Conservation (phyloP, 73 alveolate genomes). For the Loxodes magnus region DNA sequence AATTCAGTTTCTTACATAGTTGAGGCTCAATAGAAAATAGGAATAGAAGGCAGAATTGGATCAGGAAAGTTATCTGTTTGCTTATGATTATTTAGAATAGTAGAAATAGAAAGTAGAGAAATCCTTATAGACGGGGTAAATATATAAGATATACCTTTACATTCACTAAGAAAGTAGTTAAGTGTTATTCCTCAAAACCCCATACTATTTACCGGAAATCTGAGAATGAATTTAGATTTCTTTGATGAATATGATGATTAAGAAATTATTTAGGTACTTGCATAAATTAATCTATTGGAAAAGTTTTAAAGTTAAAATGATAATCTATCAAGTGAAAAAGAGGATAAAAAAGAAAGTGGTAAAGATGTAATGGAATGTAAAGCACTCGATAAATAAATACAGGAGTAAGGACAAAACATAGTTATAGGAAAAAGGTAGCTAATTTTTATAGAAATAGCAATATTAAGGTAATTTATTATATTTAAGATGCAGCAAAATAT, state of each 20-base stretch:
- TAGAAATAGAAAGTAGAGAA: constrained; percentile 19
- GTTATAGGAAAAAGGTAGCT: constrained; percentile 28
- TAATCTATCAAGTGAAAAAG: no score
- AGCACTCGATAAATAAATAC: no score
- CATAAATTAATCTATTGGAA: constrained; percentile 28
- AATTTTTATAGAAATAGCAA: constrained; percentile 7
- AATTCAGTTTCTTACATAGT: constrained; percentile 52
- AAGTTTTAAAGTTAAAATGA: no score
- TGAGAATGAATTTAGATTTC: constrained; percentile 71
- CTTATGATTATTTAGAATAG: constrained; percentile 25
- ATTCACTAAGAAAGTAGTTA: constrained; percentile 37
- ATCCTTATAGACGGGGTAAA: constrained; percentile 47
- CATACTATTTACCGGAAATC: constrained; percentile 47
- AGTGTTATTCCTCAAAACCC: constrained; percentile 66
- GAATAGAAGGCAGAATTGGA: constrained; percentile 94
- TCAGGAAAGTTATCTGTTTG: constrained; percentile 90
- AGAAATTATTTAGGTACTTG: constrained; percentile 28
- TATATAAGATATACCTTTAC: constrained; percentile 40
- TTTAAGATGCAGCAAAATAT: constrained; percentile 15
- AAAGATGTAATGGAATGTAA: no score
- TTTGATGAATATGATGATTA: constrained; percentile 29
- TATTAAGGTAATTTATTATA: constrained; percentile 14
- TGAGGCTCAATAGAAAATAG: constrained; percentile 66
- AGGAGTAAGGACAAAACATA: constrained; percentile 19
- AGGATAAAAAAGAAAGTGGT: no score